A percentile compares a stretch with the other conserved stretches of the same genome.
These are phyloP conservation scores for Vachellia pachyceras DNA, from an alignment of 306 rosid genomes.

Conservation along the genomic window DNA sequence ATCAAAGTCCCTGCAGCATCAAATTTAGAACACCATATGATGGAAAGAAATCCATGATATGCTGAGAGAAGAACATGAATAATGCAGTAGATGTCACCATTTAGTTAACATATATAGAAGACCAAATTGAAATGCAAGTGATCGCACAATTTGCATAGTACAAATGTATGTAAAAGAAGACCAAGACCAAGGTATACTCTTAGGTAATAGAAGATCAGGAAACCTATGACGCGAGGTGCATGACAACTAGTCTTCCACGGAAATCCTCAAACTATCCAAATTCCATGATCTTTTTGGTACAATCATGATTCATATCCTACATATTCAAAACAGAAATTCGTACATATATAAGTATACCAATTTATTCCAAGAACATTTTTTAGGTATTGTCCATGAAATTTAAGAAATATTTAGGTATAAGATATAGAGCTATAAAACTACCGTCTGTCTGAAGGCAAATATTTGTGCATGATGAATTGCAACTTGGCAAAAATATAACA, in stretches of 20 bases:
- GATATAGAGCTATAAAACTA: neutral
- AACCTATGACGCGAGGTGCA: slow-evolving; percentile 18
- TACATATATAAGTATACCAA: neutral
- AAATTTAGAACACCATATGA: slow-evolving; percentile 37
- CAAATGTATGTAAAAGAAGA: slow-evolving; percentile 6
- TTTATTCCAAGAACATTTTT: neutral
- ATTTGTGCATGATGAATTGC: neutral
- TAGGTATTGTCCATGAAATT: neutral
- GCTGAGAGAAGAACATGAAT: slow-evolving; percentile 27
- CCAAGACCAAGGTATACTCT: slow-evolving; percentile 18
- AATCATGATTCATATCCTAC: neutral
- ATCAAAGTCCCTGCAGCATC: slow-evolving; percentile 86
- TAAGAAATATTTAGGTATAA: neutral
- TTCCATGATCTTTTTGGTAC: neutral
- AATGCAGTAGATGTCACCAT: slow-evolving; percentile 17
- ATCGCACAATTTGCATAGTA: neutral
- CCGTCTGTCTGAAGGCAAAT: no score
- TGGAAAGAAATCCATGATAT: slow-evolving; percentile 36
- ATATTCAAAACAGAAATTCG: slow-evolving; percentile 9
- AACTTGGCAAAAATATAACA: slow-evolving; percentile 1
- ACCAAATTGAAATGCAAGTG: slow-evolving; percentile 29
- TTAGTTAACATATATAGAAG: slow-evolving; percentile 11
- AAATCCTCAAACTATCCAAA: slow-evolving; percentile 5
- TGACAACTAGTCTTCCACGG: slow-evolving; percentile 20
- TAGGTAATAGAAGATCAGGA: slow-evolving; percentile 17